Evolutionary conservation across 441 rosid species (phyloP).

Genomic region (Dalechampia spathulata): DNA sequence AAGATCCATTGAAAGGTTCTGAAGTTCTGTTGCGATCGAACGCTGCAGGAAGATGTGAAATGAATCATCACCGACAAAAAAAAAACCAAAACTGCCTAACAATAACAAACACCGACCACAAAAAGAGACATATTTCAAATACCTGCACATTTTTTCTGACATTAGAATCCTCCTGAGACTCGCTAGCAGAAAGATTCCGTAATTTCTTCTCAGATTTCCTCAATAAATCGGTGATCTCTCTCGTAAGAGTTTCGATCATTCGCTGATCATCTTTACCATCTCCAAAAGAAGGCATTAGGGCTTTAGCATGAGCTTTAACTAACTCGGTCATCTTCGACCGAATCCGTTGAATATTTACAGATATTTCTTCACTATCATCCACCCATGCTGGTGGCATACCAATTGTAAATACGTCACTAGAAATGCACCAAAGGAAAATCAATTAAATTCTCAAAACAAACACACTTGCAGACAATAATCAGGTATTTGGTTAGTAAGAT

Average conservation of each 20-base stretch:
- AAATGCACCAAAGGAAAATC: neutral
- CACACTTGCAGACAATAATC: too few relatives aligned
- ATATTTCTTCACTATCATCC: conserved; percentile 69
- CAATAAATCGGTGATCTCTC: conserved; percentile 55
- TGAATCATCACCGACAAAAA: too few relatives aligned
- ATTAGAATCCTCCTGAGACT: conserved; percentile 70
- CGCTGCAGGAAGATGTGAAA: conserved; percentile 28
- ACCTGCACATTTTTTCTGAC: conserved; percentile 87
- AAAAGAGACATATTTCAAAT: neutral
- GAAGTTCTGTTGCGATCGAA: conserved; percentile 83
- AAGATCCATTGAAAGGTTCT: conserved; percentile 70
- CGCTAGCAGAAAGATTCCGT: conserved; percentile 49
- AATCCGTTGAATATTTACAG: conserved; percentile 51
- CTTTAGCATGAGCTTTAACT: conserved; percentile 73
- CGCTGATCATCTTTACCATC: conserved; percentile 76
- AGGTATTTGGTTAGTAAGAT: neutral
- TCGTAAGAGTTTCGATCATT: conserved; percentile 58
- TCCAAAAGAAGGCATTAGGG: conserved; percentile 84
- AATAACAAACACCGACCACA: too few relatives aligned
- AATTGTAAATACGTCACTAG: conserved; percentile 20
- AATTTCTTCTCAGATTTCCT: conserved; percentile 73
- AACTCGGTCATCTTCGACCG: conserved; percentile 57
- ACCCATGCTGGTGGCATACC: conserved; percentile 85
- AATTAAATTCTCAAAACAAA: too few relatives aligned
- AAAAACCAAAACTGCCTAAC: too few relatives aligned